These are phyloP conservation scores for Bimuria novae-zelandiae DNA, from an alignment of 2,329 filamentous ascomycete genomes.

Conservation along the genomic window DNA sequence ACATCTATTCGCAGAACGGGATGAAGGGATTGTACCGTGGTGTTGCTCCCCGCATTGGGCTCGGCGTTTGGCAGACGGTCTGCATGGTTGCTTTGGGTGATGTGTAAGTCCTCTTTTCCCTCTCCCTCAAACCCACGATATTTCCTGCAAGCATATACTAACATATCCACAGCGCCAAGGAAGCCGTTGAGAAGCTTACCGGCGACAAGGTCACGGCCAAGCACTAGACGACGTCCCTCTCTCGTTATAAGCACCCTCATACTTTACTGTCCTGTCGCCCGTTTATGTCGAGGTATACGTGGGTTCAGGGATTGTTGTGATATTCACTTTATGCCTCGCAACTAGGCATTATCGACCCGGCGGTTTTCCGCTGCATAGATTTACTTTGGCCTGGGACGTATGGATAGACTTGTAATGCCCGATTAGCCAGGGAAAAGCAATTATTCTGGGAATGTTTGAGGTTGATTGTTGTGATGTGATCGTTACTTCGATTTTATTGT, in stretches of 20 bases:
- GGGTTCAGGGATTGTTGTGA: constrained; percentile 9
- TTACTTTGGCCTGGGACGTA: background rate
- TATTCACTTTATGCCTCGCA: constrained; percentile 5
- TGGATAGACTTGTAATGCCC: constrained; percentile 8
- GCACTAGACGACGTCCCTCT: constrained; percentile 56
- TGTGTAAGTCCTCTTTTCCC: constrained; percentile 68
- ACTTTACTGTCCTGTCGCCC: no score
- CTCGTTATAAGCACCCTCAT: no score
- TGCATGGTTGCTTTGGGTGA: constrained; percentile 99
- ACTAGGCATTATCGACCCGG: background rate
- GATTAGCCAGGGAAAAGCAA: background rate
- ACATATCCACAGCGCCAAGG: constrained; percentile 60
- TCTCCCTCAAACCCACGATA: background rate
- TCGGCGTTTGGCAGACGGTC: constrained; percentile 98
- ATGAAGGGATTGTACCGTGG: constrained; percentile 93
- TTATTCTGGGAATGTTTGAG: background rate
- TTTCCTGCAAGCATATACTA: constrained; percentile 26
- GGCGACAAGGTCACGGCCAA: constrained; percentile 67
- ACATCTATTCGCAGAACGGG: constrained; percentile 91
- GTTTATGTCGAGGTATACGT: constrained; percentile 6
- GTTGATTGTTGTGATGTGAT: background rate
- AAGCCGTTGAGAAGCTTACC: constrained; percentile 67
- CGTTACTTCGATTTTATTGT: background rate
- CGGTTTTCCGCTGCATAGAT: constrained; percentile 2
- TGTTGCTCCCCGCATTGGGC: constrained; percentile 88